These are phyloP conservation scores for Artemisia tridentata DNA, from an alignment of 129 eudicot genomes.

Conservation along the genomic window DNA sequence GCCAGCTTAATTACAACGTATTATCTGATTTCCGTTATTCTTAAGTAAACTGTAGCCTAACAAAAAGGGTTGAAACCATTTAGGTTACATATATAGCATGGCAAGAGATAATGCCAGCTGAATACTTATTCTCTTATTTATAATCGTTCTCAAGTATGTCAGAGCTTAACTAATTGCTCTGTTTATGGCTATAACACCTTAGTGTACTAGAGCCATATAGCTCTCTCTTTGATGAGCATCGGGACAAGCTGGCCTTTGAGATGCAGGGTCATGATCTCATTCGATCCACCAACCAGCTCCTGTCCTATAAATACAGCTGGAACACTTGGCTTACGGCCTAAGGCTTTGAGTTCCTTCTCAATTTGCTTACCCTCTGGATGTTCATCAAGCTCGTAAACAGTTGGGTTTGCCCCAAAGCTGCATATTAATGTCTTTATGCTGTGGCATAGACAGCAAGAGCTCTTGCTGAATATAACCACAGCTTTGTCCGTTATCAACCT, in stretches of 20 bases:
- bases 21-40: background rate
- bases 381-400: slow-evolving; percentile 40
- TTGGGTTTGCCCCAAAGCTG: too few relatives aligned
- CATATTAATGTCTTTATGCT: too few relatives aligned
- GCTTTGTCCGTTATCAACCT: too few relatives aligned
- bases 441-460: too few relatives aligned
- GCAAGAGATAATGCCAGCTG: slow-evolving; percentile 22
- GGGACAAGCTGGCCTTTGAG: slow-evolving; percentile 49
- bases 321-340: too few relatives aligned
- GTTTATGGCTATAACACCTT: slow-evolving; percentile 8
- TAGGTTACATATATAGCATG: background rate
- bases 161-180: slow-evolving; percentile 14
- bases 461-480: too few relatives aligned
- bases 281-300: too few relatives aligned
- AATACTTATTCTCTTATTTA: slow-evolving; percentile 24
- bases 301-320: too few relatives aligned
- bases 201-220: slow-evolving; percentile 35
- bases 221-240: slow-evolving; percentile 55
- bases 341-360: slow-evolving; percentile 43
- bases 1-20: background rate
- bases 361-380: slow-evolving; percentile 47
- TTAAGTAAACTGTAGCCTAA: background rate
- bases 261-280: slow-evolving; percentile 16
- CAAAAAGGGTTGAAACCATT: background rate
- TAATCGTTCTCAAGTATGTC: slow-evolving; percentile 19